Percentiles rank a stretch among this genome's conserved stretches.
These are phyloP conservation scores for Pseudonectria buxi DNA, from an alignment of 2,329 filamentous ascomycete species.

Conservation along the genomic window DNA sequence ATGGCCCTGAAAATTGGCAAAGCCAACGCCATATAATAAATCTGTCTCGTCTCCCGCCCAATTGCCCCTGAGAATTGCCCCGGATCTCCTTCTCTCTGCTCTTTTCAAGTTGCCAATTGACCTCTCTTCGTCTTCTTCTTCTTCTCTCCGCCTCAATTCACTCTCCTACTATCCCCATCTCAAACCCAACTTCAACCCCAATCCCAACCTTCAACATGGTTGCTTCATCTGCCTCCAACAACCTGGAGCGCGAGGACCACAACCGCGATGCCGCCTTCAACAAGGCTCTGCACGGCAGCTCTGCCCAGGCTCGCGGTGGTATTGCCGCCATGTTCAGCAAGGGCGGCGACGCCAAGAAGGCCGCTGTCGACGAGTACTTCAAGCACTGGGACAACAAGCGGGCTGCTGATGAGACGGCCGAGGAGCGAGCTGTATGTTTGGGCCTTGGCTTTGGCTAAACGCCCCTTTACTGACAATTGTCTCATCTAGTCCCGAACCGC, in stretches of 20 bases:
- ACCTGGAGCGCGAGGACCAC: conserved; percentile 77
- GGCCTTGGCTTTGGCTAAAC: not conserved
- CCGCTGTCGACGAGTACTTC: conserved; percentile 86
- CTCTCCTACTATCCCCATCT: not conserved
- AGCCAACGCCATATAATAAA: conserved; percentile 18
- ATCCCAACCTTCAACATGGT: conserved; percentile 36
- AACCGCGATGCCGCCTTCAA: conserved; percentile 84
- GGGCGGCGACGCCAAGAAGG: conserved; percentile 66
- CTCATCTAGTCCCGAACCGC: conserved; percentile 61
- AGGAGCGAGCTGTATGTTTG: conserved; percentile 63
- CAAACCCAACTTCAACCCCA: conserved; percentile 3
- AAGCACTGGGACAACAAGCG: conserved; percentile 92
- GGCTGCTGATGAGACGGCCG: conserved; percentile 72
- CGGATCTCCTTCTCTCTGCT: conserved; percentile 2
- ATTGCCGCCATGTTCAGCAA: conserved; percentile 82
- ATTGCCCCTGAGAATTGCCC: conserved; percentile 10
- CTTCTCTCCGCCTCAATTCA: not conserved
- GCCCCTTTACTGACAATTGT: conserved; percentile 10
- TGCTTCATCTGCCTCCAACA: conserved; percentile 29
- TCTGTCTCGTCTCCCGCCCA: conserved; percentile 12
- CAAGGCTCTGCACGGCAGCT: conserved; percentile 74
- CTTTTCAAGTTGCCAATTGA: conserved; percentile 4
- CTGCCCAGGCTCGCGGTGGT: conserved; percentile 62
- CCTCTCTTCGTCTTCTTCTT: not conserved
- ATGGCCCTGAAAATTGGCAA: conserved; percentile 25